These are phyloP conservation scores for Apiospora pterosperma DNA, from an alignment of 2,329 filamentous ascomycete species.

Conservation along the genomic window DNA sequence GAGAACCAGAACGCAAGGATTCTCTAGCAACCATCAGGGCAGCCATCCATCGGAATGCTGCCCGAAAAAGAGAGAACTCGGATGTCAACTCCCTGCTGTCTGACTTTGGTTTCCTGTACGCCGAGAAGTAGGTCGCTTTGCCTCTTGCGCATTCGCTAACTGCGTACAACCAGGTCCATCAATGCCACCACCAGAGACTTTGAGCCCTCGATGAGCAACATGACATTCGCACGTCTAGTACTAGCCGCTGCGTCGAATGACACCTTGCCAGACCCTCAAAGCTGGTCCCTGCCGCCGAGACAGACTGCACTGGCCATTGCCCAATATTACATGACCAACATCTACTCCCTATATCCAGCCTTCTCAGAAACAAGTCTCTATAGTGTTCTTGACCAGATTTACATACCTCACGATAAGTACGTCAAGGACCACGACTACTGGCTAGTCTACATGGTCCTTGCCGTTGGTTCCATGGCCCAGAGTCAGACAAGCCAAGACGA, in stretches of 20 bases:
- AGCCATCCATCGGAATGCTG: slow-evolving; percentile 62
- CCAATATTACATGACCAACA: slow-evolving; percentile 79
- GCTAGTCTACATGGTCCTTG: slow-evolving; percentile 85
- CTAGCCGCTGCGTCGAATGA: slow-evolving; percentile 79
- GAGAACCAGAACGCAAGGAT: slow-evolving; percentile 56
- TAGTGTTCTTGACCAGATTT: slow-evolving; percentile 76
- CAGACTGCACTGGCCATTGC: slow-evolving; percentile 66
- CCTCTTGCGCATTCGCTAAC: slow-evolving; percentile 12
- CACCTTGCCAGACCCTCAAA: slow-evolving; percentile 59
- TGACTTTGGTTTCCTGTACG: slow-evolving; percentile 87
- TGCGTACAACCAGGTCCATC: slow-evolving; percentile 61
- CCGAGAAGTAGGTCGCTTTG: slow-evolving; percentile 4
- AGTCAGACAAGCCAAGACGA: slow-evolving; percentile 67
- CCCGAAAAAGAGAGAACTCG: slow-evolving; percentile 67
- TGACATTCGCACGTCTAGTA: slow-evolving; percentile 88
- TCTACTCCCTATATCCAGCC: slow-evolving; percentile 77
- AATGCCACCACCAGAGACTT: slow-evolving; percentile 95
- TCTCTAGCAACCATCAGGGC: slow-evolving; percentile 60
- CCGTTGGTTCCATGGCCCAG: slow-evolving; percentile 72
- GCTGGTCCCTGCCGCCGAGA: slow-evolving; percentile 65
- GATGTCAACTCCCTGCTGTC: slow-evolving; percentile 91
- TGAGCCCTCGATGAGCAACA: slow-evolving; percentile 80
- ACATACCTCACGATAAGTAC: slow-evolving; percentile 63
- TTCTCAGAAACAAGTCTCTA: slow-evolving; percentile 79
- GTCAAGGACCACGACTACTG: slow-evolving; percentile 73